Base-by-base conservation (phyloP, 2,329 filamentous ascomycete genomes). In the Talaromyces pinophilus region DNA sequence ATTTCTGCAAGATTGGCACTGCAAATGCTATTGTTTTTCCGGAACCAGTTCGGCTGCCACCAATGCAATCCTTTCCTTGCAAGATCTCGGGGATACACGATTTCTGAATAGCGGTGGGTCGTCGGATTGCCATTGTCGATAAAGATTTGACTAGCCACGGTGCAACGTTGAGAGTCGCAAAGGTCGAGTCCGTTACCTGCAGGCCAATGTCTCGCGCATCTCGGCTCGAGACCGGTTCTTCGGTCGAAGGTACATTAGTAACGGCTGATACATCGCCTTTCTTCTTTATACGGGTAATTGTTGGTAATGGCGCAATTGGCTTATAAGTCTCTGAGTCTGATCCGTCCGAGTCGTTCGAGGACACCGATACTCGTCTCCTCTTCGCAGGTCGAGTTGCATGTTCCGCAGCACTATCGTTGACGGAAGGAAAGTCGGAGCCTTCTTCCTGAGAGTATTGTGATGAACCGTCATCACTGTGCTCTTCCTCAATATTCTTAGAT, bases 11-110 rank as follows among this genome's bases (percentile, higher is more conserved):
- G 67, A 99, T 96, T 0, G 95, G 95, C 10, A 93, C 92, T 0
- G 94, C 92, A 78, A 99, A 99, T 1, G 95, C 93, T 52, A 98
- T 89, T 3, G 95, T 99, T 82, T 99, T 99, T 80, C 95, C 95
- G 13, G 94, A 97, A 83, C 95, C 95, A 0, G 95, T 99, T 69
- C 93, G 86, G 75, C 92, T 96, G 44, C 93, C 93, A 75, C 95
- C 95, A 72, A 99, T 97, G 76, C 93, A 97, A 80, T 99, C 93
- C 72, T 91, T 86, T 5, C 95, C 95, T 72, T 92, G 90, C 40
- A 99, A 78, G 67, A 98, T 97, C 76, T 95, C 91, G 1, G 94
- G 93, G 73, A 99, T 98, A 76, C 92, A 96, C 62, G 88, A 90
- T 73, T 91, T 92, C 73, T 99, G 95, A 82, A 99, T 98, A 17